These are phyloP conservation scores for Calonectria hongkongensis DNA, from an alignment of 2,329 filamentous ascomycete species.

Conservation along the genomic window DNA sequence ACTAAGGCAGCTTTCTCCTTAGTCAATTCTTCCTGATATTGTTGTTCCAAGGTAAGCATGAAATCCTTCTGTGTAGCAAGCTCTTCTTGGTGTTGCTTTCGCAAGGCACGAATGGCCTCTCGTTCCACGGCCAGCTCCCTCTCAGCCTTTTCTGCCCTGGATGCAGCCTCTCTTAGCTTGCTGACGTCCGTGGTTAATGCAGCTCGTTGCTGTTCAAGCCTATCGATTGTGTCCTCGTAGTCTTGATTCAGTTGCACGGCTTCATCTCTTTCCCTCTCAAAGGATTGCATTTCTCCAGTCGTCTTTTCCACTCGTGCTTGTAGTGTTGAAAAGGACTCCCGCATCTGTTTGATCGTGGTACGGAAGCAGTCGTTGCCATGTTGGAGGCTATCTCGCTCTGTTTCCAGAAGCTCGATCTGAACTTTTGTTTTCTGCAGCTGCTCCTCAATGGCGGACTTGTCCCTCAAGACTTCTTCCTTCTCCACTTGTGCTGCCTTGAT, in stretches of 20 bases:
- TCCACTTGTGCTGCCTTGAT: not conserved
- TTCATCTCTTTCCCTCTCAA: slow-evolving; percentile 5
- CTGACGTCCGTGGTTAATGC: not conserved
- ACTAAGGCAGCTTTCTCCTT: not conserved
- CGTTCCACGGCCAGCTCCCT: not conserved
- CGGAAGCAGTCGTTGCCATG: slow-evolving; percentile 17
- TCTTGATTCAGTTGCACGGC: not conserved
- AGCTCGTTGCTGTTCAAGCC: slow-evolving; percentile 5
- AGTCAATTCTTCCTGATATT: not conserved
- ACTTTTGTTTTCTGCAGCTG: slow-evolving; percentile 3
- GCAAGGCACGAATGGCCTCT: not conserved
- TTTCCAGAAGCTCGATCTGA: not conserved
- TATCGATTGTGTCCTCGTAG: not conserved
- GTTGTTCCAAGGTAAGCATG: not conserved
- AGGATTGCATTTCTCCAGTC: not conserved
- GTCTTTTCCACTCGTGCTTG: slow-evolving; percentile 18
- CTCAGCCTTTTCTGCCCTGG: not conserved
- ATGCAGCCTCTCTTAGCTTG: not conserved
- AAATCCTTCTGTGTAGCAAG: not conserved
- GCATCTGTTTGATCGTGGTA: slow-evolving; percentile 16
- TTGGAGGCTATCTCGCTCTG: slow-evolving; percentile 15
- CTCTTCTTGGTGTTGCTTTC: not conserved
- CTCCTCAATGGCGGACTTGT: not conserved
- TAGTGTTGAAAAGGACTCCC: slow-evolving; percentile 3
- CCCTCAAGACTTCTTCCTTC: slow-evolving; percentile 1